Conservation (phyloP, 352 stramenopile genomes). For the Pythium oligandrum region DNA sequence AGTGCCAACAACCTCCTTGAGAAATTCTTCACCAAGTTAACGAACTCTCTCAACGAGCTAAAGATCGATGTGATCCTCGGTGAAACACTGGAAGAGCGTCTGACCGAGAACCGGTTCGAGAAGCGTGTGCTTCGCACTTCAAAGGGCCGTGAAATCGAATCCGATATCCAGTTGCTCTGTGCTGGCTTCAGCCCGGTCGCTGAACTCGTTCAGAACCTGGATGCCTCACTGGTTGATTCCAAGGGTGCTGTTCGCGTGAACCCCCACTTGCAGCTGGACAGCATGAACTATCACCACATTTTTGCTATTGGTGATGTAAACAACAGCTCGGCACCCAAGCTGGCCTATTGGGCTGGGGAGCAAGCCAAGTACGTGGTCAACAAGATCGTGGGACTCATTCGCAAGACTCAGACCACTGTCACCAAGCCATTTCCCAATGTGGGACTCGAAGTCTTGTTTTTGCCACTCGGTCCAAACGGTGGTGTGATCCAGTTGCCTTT, state of each 20-base stretch:
- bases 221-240: slow-evolving; percentile 31
- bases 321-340: slow-evolving; percentile 42
- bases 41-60: slow-evolving; percentile 23
- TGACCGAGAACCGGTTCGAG: slow-evolving; percentile 27
- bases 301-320: slow-evolving; percentile 53
- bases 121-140: slow-evolving; percentile 28
- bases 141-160: slow-evolving; percentile 39
- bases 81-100: slow-evolving; percentile 36
- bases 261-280: slow-evolving; percentile 36
- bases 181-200: slow-evolving; percentile 20
- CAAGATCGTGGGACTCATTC: too few species aligned
- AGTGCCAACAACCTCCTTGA: slow-evolving; percentile 28
- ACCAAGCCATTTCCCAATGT: too few species aligned
- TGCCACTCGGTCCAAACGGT: slow-evolving; percentile 46
- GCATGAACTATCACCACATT: slow-evolving; percentile 34
- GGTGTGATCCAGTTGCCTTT: slow-evolving; percentile 50
- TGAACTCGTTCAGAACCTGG: slow-evolving; percentile 27
- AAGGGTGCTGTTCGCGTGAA: slow-evolving; percentile 45
- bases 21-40: slow-evolving; percentile 35
- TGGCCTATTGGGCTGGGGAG: slow-evolving; percentile 10
- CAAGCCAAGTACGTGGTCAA: slow-evolving; percentile 1
- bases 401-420: too few species aligned
- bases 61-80: slow-evolving; percentile 43
- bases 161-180: slow-evolving; percentile 51
- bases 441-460: slow-evolving; percentile 3